Evolutionary conservation across 2,329 filamentous ascomycete genomes (phyloP), one percentile per base, ranked within the genome.

Genomic region (Neocucurbitaria cava): DNA sequence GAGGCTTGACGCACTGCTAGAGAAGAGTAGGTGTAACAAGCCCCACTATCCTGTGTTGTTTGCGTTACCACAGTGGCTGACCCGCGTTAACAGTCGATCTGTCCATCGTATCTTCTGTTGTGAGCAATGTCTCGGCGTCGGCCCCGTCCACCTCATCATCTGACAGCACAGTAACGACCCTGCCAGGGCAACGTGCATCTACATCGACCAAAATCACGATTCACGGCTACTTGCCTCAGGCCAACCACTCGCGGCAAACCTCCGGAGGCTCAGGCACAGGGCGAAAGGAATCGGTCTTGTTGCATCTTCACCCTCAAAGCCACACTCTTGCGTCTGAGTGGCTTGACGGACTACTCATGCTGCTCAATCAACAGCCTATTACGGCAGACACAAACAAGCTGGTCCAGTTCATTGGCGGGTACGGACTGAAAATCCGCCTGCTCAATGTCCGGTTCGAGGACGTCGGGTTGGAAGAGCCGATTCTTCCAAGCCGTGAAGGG

Each of bases 311-410:
- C 74, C 93, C 94, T 5, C 81, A 87, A 54, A 90, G 87, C 54
- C 89, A 95, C 71, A 91, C 87, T 61, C 80, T 95, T 43, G 95
- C 95, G 9, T 96, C 92, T 0, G 95, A 99, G 77, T 99, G 95
- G 95, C 83, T 99, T 5, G 95, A 99, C 73, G 95, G 95, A 1
- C 79, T 99, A 61, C 83, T 98, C 52, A 96, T 99, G 92, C 82
- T 99, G 49, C 83, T 99, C 21, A 92, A 96, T 71, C 95, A 99
- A 76, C 87, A 93, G 54, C 95, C 95, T 18, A 97, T 99, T 72
- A 99, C 95, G n/a, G 87, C 92, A 2, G 94, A 98, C 78, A 98
- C 95, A 31, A 94, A 89, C 72, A 96, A 95, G 76, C 80, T 98
- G 58, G 89, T 97, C 49, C 87, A 88, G 50, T 80, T 97, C 66